phyloP scores from a whole-genome alignment of 495 filamentous ascomycete genomes.

The Immersiella caudata region DNA sequence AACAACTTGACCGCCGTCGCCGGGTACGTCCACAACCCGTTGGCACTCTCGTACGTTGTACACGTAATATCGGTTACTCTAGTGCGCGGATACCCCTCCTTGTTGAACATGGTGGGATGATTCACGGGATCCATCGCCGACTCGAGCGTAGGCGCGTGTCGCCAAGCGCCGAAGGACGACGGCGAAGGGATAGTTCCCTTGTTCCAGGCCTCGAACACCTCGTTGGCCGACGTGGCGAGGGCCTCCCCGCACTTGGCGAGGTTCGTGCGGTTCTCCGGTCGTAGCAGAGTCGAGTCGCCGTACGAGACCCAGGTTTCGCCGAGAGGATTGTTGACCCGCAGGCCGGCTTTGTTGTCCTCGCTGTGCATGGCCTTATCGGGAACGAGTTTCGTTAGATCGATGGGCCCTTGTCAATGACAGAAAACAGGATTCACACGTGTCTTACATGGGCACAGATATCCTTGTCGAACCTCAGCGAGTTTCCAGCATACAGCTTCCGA shows the following conservation, averaged over 20 bases:
- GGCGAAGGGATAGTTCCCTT: background rate
- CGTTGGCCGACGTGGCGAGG: background rate
- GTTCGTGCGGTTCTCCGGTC: background rate
- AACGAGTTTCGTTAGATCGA: background rate
- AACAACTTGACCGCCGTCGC: background rate
- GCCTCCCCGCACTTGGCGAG: background rate
- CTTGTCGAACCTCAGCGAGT: background rate
- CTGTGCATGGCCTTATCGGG: background rate
- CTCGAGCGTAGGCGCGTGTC: slow-evolving; percentile 1
- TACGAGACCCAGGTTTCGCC: background rate
- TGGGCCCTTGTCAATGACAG: too few relatives aligned
- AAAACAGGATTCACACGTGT: background rate
- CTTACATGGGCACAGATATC: slow-evolving; percentile 5
- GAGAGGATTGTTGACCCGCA: background rate
- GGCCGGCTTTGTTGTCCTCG: background rate
- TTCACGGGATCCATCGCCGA: background rate
- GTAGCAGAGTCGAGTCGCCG: background rate
- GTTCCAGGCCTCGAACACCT: background rate
- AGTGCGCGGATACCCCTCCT: background rate
- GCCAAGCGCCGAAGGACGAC: slow-evolving; percentile 2
- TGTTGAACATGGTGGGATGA: background rate
- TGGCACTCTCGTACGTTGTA: background rate
- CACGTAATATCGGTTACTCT: background rate
- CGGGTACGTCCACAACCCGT: background rate
- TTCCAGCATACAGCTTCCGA: slow-evolving; percentile 15